Percentiles rank a stretch among this genome's conserved stretches.
Evolutionary conservation across 1,284 basidiomycete species (phyloP).

Genomic region (Ustilago xerochloae): DNA sequence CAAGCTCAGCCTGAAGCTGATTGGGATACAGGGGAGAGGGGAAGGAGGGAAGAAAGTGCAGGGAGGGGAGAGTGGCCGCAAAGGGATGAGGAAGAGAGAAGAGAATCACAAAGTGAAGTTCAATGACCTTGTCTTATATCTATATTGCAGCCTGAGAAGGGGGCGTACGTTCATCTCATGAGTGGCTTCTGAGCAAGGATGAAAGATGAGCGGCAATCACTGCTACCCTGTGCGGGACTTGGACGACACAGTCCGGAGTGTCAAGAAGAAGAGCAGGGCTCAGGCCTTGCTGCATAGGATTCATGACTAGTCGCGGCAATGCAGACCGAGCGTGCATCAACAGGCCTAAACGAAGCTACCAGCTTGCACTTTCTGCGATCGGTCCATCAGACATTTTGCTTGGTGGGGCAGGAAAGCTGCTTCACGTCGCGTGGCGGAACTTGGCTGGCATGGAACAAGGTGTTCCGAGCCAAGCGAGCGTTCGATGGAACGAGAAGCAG

Average conservation of each 20-base stretch:
- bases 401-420: background rate
- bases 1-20: background rate
- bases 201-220: too few species aligned
- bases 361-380: background rate
- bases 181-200: too few species aligned
- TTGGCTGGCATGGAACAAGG: slow-evolving; percentile 18
- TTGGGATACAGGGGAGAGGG: background rate
- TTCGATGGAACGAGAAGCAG: slow-evolving; percentile 28
- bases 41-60: background rate
- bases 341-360: too few species aligned
- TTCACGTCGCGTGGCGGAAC: slow-evolving; percentile 15
- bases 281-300: background rate
- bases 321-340: too few species aligned
- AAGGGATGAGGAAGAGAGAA: slow-evolving; percentile 9
- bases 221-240: too few species aligned
- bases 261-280: background rate
- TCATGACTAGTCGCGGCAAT: background rate
- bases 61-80: slow-evolving; percentile 1
- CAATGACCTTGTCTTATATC: slow-evolving; percentile 7
- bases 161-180: too few species aligned
- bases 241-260: background rate
- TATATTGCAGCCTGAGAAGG: background rate
- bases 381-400: background rate
- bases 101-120: background rate
- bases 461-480: slow-evolving; percentile 36